Conservation (phyloP, 1,284 basidiomycete species). For the Tylopilus sp. region DNA sequence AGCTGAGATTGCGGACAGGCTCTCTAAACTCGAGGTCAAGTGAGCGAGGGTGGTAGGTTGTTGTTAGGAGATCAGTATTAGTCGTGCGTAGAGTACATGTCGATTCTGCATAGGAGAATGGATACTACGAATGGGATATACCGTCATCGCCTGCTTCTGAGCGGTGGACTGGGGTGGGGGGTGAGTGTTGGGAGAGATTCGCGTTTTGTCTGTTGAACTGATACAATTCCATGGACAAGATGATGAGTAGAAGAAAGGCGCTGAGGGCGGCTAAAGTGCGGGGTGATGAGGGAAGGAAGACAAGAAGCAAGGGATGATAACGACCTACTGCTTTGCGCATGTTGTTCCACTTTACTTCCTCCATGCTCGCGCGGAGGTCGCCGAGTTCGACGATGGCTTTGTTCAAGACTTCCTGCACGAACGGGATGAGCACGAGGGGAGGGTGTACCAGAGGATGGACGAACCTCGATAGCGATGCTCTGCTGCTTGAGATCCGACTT, state of each 20-base stretch:
- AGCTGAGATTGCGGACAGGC: constrained; percentile 39
- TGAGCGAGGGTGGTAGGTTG: constrained; percentile 9
- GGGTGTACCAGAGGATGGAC: background rate
- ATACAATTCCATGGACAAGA: constrained; percentile 65
- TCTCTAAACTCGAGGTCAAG: constrained; percentile 41
- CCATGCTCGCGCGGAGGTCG: constrained; percentile 83
- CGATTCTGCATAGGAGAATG: background rate
- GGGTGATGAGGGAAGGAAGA: background rate
- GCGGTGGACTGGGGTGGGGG: constrained; percentile 11
- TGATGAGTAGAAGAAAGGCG: constrained; percentile 61
- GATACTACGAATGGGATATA: constrained; percentile 18
- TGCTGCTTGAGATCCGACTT: constrained; percentile 83
- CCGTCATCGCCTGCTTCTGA: constrained; percentile 15
- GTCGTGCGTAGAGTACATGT: constrained; percentile 19
- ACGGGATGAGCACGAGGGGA: constrained; percentile 4
- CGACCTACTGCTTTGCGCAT: constrained; percentile 82
- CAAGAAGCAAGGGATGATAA: constrained; percentile 26
- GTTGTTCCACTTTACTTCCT: constrained; percentile 90
- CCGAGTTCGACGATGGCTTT: constrained; percentile 82
- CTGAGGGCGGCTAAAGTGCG: constrained; percentile 52
- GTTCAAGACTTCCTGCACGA: constrained; percentile 70
- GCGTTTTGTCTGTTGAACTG: constrained; percentile 36
- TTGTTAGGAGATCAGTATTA: constrained; percentile 12
- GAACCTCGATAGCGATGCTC: constrained; percentile 87
- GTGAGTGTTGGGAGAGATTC: constrained; percentile 34